A percentile compares a stretch with the other conserved stretches of the same genome.
Evolutionary conservation across 2,329 filamentous ascomycete genomes (phyloP).

Genomic region (Botrytis medusae): DNA sequence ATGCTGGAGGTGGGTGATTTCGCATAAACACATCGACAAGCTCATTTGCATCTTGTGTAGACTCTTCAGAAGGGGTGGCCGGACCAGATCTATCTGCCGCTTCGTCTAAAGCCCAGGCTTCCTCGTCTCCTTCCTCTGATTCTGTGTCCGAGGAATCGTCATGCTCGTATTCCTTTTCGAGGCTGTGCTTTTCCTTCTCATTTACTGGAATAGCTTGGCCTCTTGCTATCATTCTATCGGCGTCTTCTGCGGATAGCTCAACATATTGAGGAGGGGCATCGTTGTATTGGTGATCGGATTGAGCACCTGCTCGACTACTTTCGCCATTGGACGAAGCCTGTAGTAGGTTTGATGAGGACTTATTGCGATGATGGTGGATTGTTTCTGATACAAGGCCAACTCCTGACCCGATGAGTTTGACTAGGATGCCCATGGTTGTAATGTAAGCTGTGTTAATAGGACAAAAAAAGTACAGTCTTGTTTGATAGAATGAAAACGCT

Average conservation of each 20-base stretch:
- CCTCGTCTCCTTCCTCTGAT: conserved; percentile 33
- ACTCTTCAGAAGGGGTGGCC: conserved; percentile 15
- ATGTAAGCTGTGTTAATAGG: not conserved
- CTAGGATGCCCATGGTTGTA: conserved; percentile 29
- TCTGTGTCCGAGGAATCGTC: conserved; percentile 23
- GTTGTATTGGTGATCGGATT: not conserved
- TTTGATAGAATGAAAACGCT: not conserved
- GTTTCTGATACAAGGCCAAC: conserved; percentile 36
- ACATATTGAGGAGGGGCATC: conserved; percentile 32
- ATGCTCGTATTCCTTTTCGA: conserved; percentile 20
- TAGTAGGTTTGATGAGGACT: conserved; percentile 17
- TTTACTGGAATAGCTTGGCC: conserved; percentile 29
- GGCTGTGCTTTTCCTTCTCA: conserved; percentile 20
- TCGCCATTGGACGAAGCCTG: conserved; percentile 22
- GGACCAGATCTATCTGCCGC: conserved; percentile 19
- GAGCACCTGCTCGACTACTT: conserved; percentile 24
- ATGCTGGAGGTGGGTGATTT: conserved; percentile 29
- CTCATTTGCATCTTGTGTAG: conserved; percentile 18
- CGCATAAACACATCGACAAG: conserved; percentile 29
- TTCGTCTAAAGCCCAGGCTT: conserved; percentile 36
- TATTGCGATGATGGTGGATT: conserved; percentile 25
- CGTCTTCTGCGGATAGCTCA: conserved; percentile 28
- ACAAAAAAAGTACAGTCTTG: not conserved
- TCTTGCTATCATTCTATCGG: conserved; percentile 27
- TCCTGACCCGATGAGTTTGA: conserved; percentile 33